Base-by-base conservation (phyloP, 2,329 filamentous ascomycete species). In the Stromatinia cepivora region DNA sequence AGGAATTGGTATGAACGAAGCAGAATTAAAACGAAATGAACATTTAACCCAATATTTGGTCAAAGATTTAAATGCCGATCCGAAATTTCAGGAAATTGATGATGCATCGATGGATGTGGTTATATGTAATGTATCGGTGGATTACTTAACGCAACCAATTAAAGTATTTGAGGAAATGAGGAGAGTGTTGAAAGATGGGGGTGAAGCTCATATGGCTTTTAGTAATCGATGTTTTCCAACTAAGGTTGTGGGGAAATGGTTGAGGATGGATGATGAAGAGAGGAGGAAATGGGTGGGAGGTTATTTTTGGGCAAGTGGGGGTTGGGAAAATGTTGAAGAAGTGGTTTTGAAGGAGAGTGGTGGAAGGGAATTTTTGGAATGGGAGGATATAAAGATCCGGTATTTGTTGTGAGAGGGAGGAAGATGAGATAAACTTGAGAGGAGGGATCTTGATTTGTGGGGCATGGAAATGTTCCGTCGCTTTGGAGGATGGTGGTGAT, bases 221-320 rank as follows among this genome's bases (percentile, higher is more conserved):
- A 83, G 81, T 39, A 84, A 86, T 74, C 80, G 84, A 4, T 86
- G 83, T 73, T 86, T 86, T 72, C 83, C 84, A 0, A 84, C 82
- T 1, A 86, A 87, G 72, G 84, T 81, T 2, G 80, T 86, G 8
- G 78, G 77, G 34, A 76, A 81, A 25, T 86, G 84, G 84, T 75
- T 85, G 73, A 75, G 77, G 66, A 75, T 84, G 39, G 72, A 76
- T 64, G 83, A 84, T 71, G 79, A 79, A 61, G 80, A 83, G 72
- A 79, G 82, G 62, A 73, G 85, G 71, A 72, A 78, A 69, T 83
- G 85, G 80, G 82, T 86, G 20, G 84, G 82, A 11, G 83, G 85
- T 69, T 86, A 84, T 73, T 76, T 86, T 70, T 80, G 81, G 75
- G 75, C 71, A 1, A 75, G 74, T 73, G 80, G 82, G 9, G 84